Evolutionary conservation across 2,329 filamentous ascomycete genomes (phyloP).

Genomic region (Tolypocladium pustulatum): DNA sequence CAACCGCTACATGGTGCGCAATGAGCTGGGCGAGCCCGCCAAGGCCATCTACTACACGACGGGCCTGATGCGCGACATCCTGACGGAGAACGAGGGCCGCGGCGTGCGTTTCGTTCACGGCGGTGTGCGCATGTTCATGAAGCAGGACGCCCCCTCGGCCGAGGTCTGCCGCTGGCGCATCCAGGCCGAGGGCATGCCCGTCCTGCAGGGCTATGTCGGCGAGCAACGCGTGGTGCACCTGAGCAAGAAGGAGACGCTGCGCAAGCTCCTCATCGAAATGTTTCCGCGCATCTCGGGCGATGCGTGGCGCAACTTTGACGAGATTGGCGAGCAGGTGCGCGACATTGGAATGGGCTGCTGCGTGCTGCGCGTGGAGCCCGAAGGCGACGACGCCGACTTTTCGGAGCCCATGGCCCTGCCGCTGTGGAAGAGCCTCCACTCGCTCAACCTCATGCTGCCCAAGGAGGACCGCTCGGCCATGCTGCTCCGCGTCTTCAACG

Average conservation of each 20-base stretch:
- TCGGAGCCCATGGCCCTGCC: constrained; percentile 78
- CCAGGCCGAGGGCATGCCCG: constrained; percentile 85
- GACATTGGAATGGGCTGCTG: constrained; percentile 86
- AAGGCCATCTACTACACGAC: constrained; percentile 98
- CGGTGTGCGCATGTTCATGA: constrained; percentile 98
- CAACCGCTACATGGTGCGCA: constrained; percentile 92
- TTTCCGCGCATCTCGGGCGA: constrained; percentile 78
- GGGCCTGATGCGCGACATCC: constrained; percentile 71
- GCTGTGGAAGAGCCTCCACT: constrained; percentile 86
- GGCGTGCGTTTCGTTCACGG: constrained; percentile 94
- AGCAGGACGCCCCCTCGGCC: constrained; percentile 81
- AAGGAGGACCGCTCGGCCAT: constrained; percentile 94
- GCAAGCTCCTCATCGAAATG: constrained; percentile 83
- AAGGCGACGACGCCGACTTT: constrained; percentile 48
- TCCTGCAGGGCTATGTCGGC: constrained; percentile 84
- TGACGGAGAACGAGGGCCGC: constrained; percentile 77
- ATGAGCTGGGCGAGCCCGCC: constrained; percentile 74
- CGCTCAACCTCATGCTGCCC: constrained; percentile 92
- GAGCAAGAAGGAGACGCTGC: constrained; percentile 68
- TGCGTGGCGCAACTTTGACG: constrained; percentile 65
- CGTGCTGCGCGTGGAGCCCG: constrained; percentile 74
- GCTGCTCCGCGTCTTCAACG: constrained; percentile 84
- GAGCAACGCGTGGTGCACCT: constrained; percentile 65
- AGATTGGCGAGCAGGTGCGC: constrained; percentile 75
- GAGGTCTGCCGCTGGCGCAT: constrained; percentile 91